Evolutionary conservation across 306 rosid genomes (phyloP), one percentile per base, ranked within the genome.

Genomic region (Inga leiocalycina): DNA sequence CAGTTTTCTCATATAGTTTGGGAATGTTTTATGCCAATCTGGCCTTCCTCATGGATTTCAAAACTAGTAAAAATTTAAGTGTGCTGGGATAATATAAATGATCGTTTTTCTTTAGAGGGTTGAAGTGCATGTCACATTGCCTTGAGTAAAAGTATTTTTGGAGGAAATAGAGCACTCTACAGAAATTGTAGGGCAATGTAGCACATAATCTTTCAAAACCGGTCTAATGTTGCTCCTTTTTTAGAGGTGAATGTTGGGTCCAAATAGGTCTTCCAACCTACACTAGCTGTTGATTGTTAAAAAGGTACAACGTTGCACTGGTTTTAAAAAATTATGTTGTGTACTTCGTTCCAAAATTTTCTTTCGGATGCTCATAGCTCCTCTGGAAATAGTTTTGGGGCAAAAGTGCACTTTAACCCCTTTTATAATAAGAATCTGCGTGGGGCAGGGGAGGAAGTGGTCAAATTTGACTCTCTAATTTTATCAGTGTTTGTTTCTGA

Each of bases 1-100:
- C 45, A 61, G 64, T 75, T 81, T 44, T 45, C 77, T 22, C 24
- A 79, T 68, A 49, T 77, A 66, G 43, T 56, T 82, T 75, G 49
- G 14, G 34, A 20, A 10, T 32, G 56, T 48, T 57, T 37, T 39
- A 69, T 19, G 61, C 49, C 66, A 68, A 22, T 78, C 45, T 27
- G 59, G 27, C 22, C 56, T 75, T 81, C 49, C 82, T 68, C 37
- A 6, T 17, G 65, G 62, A 72, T 45, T 66, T 66, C 74, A 49
- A 14, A 49, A 6, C 49, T 75, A 61, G 13, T 16, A 5, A 59
- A 64, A 64, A 27, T 27, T 64, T 11, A 30, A n/a, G 45, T 30
- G 41, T 75, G 14, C 76, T 73, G 66, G 59, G n/a, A 52, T 44
- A 66, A 74, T 19, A 35, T 11, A 74, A 56, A 27, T 41, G 27